Conservation (phyloP, 2,329 filamentous ascomycete species). For the Colletotrichum liriopes region DNA sequence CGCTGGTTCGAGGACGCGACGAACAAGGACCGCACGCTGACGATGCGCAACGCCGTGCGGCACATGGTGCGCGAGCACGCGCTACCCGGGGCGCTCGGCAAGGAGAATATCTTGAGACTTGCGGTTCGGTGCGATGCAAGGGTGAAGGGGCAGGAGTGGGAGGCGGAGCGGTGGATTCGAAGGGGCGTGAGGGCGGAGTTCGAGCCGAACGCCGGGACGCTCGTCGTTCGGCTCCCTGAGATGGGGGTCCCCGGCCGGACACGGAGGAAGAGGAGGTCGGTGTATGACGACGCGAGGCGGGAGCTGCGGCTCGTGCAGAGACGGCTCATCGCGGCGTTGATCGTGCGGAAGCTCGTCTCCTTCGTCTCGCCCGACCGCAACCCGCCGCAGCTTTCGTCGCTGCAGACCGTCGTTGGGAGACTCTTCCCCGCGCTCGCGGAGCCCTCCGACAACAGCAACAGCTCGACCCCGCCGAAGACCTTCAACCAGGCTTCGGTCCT, state of each 20-base stretch:
- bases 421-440: slow-evolving; percentile 64
- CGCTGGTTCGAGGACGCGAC: slow-evolving; percentile 89
- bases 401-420: slow-evolving; percentile 62
- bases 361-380: slow-evolving; percentile 67
- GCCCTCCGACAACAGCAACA: not conserved
- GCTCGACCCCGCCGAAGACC: slow-evolving; percentile 51
- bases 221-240: slow-evolving; percentile 62
- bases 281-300: slow-evolving; percentile 31
- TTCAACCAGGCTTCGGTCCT: slow-evolving; percentile 59
- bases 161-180: slow-evolving; percentile 70
- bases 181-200: slow-evolving; percentile 64
- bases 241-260: slow-evolving; percentile 45
- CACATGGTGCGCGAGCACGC: slow-evolving; percentile 71
- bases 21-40: slow-evolving; percentile 84
- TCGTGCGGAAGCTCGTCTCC: slow-evolving; percentile 64
- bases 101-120: slow-evolving; percentile 74
- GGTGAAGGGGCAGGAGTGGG: slow-evolving; percentile 61
- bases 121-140: slow-evolving; percentile 66
- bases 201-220: slow-evolving; percentile 64
- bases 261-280: slow-evolving; percentile 35
- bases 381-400: slow-evolving; percentile 58
- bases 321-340: slow-evolving; percentile 61
- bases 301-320: slow-evolving; percentile 53
- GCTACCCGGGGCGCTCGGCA: slow-evolving; percentile 80
- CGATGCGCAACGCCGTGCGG: slow-evolving; percentile 85